Percentiles rank a stretch among this genome's conserved stretches.
Evolutionary conservation across 805 yeast species (phyloP).

Genomic region (Teunomyces tritomae): DNA sequence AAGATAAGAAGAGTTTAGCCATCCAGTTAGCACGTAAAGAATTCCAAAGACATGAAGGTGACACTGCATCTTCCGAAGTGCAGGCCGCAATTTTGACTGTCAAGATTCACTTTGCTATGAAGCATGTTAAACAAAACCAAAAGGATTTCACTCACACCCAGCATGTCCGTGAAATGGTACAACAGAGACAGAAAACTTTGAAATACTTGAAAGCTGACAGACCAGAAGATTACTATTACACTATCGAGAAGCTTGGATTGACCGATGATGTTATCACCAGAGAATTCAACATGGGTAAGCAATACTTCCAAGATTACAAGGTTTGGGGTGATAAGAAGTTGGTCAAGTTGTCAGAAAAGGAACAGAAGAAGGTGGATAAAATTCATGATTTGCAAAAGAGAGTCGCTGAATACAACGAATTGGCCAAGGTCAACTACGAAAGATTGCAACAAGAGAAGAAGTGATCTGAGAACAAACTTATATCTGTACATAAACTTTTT

Average conservation of each 20-base stretch:
- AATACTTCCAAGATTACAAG: constrained; percentile 73
- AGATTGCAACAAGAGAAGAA: constrained; percentile 2
- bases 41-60: constrained; percentile 81
- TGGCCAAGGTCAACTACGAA: constrained; percentile 37
- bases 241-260: constrained; percentile 83
- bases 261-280: constrained; percentile 72
- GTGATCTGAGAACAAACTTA: not conserved
- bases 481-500: constrained; percentile 2
- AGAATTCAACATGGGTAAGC: constrained; percentile 80
- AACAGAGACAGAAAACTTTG: constrained; percentile 80
- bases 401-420: constrained; percentile 35
- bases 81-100: constrained; percentile 91
- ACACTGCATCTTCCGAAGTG: constrained; percentile 93
- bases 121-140: constrained; percentile 62
- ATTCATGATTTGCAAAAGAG: constrained; percentile 35
- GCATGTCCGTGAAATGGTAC: constrained; percentile 76
- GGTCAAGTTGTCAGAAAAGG: constrained; percentile 43
- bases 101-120: constrained; percentile 71
- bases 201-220: constrained; percentile 78
- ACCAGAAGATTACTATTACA: constrained; percentile 80
- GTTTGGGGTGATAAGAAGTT: constrained; percentile 73
- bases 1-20: constrained; percentile 58
- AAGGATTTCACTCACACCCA: constrained; percentile 74
- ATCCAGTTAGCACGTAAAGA: constrained; percentile 68
- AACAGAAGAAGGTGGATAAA: constrained; percentile 24